A percentile compares a stretch with the other conserved stretches of the same genome.
phyloP scores from a whole-genome alignment of 192 early-diverging fungal species.

The Umbelopsis ramanniana region DNA sequence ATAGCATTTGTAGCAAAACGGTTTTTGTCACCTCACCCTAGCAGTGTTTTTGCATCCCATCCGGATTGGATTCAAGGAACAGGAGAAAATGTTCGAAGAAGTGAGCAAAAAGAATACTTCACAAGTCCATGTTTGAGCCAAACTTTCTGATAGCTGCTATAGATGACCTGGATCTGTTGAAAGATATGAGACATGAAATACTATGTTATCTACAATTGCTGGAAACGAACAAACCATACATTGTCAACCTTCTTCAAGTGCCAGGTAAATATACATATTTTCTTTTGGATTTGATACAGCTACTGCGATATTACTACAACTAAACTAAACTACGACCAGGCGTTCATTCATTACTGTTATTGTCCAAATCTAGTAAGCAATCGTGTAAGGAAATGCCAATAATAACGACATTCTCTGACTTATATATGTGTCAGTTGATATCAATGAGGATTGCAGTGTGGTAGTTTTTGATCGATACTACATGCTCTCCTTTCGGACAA shows the following conservation, averaged over 20 bases:
- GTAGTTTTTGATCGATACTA: slow-evolving; percentile 64
- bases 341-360: slow-evolving; percentile 58
- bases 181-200: slow-evolving; percentile 50
- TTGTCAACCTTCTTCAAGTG: slow-evolving; percentile 62
- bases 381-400: neutral
- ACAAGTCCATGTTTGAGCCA: no score
- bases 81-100: slow-evolving; percentile 39
- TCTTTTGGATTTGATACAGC: neutral
- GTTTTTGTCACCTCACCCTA: slow-evolving; percentile 67
- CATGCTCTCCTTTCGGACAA: slow-evolving; percentile 50
- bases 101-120: slow-evolving; percentile 8
- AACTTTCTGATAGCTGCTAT: neutral
- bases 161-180: slow-evolving; percentile 41
- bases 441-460: slow-evolving; percentile 56
- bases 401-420: slow-evolving; percentile 4
- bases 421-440: slow-evolving; percentile 51
- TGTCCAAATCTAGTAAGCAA: slow-evolving; percentile 56
- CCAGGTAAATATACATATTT: slow-evolving; percentile 46
- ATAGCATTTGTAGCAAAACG: slow-evolving; percentile 28
- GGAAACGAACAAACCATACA: slow-evolving; percentile 70
- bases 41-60: slow-evolving; percentile 56
- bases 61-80: slow-evolving; percentile 62
- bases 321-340: slow-evolving; percentile 20
- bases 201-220: slow-evolving; percentile 66
- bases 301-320: no score